Base-by-base conservation (phyloP, 2,329 filamentous ascomycete genomes). In the Paraphaeosphaeria sporulosa region DNA sequence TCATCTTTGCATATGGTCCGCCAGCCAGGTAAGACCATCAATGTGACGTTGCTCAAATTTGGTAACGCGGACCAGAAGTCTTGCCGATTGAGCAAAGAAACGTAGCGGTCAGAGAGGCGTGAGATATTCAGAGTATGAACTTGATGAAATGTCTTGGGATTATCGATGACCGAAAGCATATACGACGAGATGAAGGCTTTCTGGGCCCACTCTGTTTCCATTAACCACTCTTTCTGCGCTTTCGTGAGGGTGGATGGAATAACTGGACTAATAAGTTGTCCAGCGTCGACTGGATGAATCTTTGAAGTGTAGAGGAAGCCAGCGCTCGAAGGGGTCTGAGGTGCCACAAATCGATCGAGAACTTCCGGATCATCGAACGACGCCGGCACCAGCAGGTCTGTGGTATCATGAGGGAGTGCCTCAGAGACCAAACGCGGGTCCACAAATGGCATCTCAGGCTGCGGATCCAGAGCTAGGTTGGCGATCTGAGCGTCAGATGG, bases 171-270 rank as follows among this genome's bases (percentile, higher is more conserved):
- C 1, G 87, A 85, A 50, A 90, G 84, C 64, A 88, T 84, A 65
- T 89, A 91, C 0, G 89, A 89, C 51, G 88, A 85, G 49, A 91
- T 80, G 71, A 91, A 89, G 19, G 88, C 89, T 55, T 85, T 81
- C 64, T 91, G 88, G 7, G 88, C 88, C 87, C 89, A 90, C 55
- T 88, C 85, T 3, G 87, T 86, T 71, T 91, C 89, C 40, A 89
- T 77, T 1, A 92, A 76, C 86, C 90, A 88, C 73, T 90, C 88
- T 55, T 84, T 86, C 71, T 92, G 90, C n/a, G 85, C 81, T 59
- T 81, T 81, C 0, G 85, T 86, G n/a, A 91, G 81, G 34, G 80
- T 78, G 2, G 80, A 78, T 3, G 88, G 88, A 43, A 84, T 81
- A n/a, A 89, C 71, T 4, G 76, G 70, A 55, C 64, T 69, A 55